Conservation (phyloP, 78 protist genomes). For the Dictyostelium firmibasis region DNA sequence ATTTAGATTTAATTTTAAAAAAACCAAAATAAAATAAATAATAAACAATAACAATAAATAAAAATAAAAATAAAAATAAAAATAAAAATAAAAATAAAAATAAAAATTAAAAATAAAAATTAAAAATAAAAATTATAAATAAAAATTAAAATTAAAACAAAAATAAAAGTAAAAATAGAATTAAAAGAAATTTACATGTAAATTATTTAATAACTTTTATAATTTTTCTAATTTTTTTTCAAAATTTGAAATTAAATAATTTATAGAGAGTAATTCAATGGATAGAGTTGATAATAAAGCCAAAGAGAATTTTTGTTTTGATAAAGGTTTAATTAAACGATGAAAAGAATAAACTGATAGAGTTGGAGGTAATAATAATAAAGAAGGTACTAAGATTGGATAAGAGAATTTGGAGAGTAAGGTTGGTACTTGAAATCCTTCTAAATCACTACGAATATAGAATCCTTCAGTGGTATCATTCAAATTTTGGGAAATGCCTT, state of each 20-base stretch:
- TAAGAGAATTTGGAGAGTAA: conserved; percentile 12
- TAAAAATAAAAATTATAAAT: not conserved
- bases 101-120: not conserved
- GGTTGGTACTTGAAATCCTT: not conserved
- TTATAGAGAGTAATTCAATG: not conserved
- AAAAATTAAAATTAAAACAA: not conserved
- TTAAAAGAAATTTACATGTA: too few species aligned
- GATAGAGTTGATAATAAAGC: not conserved
- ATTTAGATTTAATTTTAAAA: not conserved
- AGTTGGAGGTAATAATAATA: not conserved
- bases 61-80: not conserved
- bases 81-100: not conserved
- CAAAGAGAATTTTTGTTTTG: not conserved
- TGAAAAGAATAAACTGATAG: not conserved
- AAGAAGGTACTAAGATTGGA: conserved; percentile 11
- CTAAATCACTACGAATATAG: conserved; percentile 20
- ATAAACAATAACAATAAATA: not conserved
- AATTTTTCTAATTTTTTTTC: not conserved
- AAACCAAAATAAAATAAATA: not conserved
- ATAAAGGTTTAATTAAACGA: not conserved
- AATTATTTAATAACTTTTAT: not conserved
- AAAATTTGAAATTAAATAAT: not conserved
- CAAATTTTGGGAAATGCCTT: conserved; percentile 31
- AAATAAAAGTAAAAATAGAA: not conserved
- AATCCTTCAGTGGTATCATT: conserved; percentile 18